Conservation (phyloP, 2,329 filamentous ascomycete species). For the Nemania bipapillata region DNA sequence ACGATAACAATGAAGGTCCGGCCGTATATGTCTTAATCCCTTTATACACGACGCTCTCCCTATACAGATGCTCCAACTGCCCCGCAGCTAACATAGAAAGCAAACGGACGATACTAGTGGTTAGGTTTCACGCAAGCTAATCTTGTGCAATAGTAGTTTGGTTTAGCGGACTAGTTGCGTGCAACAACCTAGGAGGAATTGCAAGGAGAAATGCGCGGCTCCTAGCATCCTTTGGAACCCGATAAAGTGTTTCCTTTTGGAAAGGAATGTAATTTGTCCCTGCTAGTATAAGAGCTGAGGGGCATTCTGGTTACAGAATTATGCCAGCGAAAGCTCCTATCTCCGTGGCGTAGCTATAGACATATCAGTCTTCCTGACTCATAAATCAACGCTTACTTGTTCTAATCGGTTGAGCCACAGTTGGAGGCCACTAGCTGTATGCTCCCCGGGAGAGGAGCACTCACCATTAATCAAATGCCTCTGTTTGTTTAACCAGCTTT, state of each 20-base stretch:
- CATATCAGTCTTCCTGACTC: slow-evolving; percentile 18
- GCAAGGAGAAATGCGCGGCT: background rate
- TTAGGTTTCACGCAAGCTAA: background rate
- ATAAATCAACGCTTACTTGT: background rate
- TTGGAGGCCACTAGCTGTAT: background rate
- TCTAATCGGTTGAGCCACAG: background rate
- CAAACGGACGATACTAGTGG: slow-evolving; percentile 4
- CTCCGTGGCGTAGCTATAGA: slow-evolving; percentile 50
- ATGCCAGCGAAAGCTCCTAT: slow-evolving; percentile 45
- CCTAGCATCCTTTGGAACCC: background rate
- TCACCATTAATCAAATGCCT: slow-evolving; percentile 73
- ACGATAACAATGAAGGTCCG: slow-evolving; percentile 16
- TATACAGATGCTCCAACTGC: background rate
- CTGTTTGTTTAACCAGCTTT: slow-evolving; percentile 87
- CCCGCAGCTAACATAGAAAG: background rate
- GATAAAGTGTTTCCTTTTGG: background rate
- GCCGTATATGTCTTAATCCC: slow-evolving; percentile 13
- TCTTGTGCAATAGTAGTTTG: background rate
- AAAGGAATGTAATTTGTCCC: background rate
- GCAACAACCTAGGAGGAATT: background rate
- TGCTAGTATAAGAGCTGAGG: background rate
- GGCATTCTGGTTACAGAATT: slow-evolving; percentile 14
- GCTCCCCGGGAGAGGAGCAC: slow-evolving; percentile 35
- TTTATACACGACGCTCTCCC: slow-evolving; percentile 15
- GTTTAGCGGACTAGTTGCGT: background rate